These are phyloP conservation scores for Parastagonospora avenae DNA, from an alignment of 2,329 filamentous ascomycete genomes.

Conservation along the genomic window DNA sequence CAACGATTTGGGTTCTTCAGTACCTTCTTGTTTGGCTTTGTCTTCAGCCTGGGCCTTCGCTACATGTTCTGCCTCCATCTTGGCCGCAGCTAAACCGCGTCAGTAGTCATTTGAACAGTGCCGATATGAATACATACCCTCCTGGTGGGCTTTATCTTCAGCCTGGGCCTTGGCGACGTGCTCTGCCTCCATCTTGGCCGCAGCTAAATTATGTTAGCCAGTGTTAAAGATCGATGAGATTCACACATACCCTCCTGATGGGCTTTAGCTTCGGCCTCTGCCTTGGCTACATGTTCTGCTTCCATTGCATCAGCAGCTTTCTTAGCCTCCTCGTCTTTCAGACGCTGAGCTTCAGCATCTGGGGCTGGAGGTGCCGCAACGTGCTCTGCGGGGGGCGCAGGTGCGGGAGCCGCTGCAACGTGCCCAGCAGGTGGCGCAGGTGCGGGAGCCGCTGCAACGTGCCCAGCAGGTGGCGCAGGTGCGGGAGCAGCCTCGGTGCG, in stretches of 20 bases:
- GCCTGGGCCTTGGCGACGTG: slow-evolving; percentile 24
- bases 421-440: slow-evolving; percentile 6
- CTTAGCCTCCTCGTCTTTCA: slow-evolving; percentile 12
- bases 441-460: slow-evolving; percentile 8
- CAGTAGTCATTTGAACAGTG: too few relatives aligned
- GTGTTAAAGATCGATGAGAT: neutral
- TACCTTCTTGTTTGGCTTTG: too few relatives aligned
- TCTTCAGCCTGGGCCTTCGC: neutral
- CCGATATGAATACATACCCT: slow-evolving; percentile 6
- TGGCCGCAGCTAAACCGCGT: slow-evolving; percentile 2
- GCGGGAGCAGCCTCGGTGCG: slow-evolving; percentile 18
- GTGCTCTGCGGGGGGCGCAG: neutral
- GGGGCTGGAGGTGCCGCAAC: slow-evolving; percentile 1
- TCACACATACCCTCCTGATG: slow-evolving; percentile 15
- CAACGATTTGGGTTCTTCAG: neutral
- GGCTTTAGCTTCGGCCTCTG: slow-evolving; percentile 22
- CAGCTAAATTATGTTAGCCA: slow-evolving; percentile 8
- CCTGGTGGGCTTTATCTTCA: slow-evolving; percentile 17
- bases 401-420: slow-evolving; percentile 12
- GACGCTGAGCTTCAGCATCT: slow-evolving; percentile 7
- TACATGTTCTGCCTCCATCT: slow-evolving; percentile 4
- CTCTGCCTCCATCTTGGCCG: slow-evolving; percentile 16
- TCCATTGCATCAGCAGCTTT: slow-evolving; percentile 25
- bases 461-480: slow-evolving; percentile 5
- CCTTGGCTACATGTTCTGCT: slow-evolving; percentile 23